Evolutionary conservation across 352 stramenopile genomes (phyloP), one percentile per base, ranked within the genome.

Genomic region (Phytopythium sindhum): DNA sequence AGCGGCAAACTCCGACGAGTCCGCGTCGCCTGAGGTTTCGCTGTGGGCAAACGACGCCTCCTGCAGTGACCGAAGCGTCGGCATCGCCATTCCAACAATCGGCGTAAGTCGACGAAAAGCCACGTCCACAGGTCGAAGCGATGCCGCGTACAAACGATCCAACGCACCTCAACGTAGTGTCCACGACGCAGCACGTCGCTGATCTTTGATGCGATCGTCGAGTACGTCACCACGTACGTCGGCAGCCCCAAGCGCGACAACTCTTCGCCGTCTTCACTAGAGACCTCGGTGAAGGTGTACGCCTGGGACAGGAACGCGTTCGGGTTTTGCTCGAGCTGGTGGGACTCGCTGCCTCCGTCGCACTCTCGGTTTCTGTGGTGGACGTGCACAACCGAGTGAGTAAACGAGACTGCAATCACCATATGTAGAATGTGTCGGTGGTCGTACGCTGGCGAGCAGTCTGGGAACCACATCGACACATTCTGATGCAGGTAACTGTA

Each of bases 401-500:
- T 39, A 26, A 9, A 4, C 2, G 54, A n/a, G 11, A 56, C 51
- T 37, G 8, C 35, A 51, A 29, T 42, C 26, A n/a, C 31, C n/a
- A 45, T 4, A 11, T 35, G 26, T 14, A 47, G 19, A 15, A 26
- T 7, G 1, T 24, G 11, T 19, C 11, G 12, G 26, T 33, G 23
- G 4, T 60, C 77, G 42, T 86, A 95, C 86, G 11, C 63, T 59
- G 88, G 88, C 5, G 88, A 91, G 57, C 88, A 96, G 39, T 93
- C 84, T 0, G 87, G 85, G 64, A 94, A 96, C 81, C 88, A 94
- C 80, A 94, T 89, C 24, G 86, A 81, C 4, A 89, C 69, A 47
- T 94, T 94, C 17, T 80, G 74, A 61, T 96, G 88, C 51, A 96
- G 64, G 60, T 91, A 89, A 68, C 84, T 95, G 78, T 91, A 96